A percentile compares a stretch with the other conserved stretches of the same genome.
phyloP scores from a whole-genome alignment of 1,284 basidiomycete genomes.

The Ceratobasidium sp. region DNA sequence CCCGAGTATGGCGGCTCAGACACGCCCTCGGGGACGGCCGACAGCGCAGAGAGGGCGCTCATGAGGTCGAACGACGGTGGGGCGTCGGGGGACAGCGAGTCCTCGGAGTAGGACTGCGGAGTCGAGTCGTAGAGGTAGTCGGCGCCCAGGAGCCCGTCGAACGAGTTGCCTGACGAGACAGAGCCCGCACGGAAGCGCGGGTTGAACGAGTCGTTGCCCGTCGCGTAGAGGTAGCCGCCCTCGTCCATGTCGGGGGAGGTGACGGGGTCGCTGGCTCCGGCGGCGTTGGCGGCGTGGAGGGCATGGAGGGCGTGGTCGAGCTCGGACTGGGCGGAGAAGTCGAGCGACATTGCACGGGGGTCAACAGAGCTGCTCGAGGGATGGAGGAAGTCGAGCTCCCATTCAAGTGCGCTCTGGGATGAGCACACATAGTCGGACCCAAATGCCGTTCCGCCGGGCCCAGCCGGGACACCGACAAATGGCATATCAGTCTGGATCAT shows the following conservation, averaged over 20 bases:
- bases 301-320: constrained; percentile 50
- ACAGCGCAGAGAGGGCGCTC: constrained; percentile 40
- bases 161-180: constrained; percentile 63
- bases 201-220: constrained; percentile 59
- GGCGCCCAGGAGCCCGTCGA: constrained; percentile 36
- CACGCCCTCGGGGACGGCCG: constrained; percentile 45
- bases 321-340: constrained; percentile 60
- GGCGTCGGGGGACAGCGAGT: constrained; percentile 30
- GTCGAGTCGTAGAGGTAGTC: constrained; percentile 44
- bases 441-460: constrained; percentile 42
- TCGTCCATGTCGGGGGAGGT: constrained; percentile 53
- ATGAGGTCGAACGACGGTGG: constrained; percentile 32
- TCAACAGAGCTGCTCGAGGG: constrained; percentile 50
- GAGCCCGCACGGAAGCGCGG: constrained; percentile 72
- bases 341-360: constrained; percentile 62
- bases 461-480: constrained; percentile 40
- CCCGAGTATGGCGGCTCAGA: constrained; percentile 41
- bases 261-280: constrained; percentile 48
- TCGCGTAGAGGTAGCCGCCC: constrained; percentile 66
- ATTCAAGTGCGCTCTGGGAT: constrained; percentile 32
- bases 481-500: constrained; percentile 38
- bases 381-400: constrained; percentile 61
- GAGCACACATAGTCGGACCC: constrained; percentile 39
- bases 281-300: constrained; percentile 50
- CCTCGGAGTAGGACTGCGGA: constrained; percentile 41